A percentile compares a stretch with the other conserved stretches of the same genome.
These are phyloP conservation scores for Cinchona pubescens DNA, from an alignment of 257 asterid genomes.

Conservation along the genomic window DNA sequence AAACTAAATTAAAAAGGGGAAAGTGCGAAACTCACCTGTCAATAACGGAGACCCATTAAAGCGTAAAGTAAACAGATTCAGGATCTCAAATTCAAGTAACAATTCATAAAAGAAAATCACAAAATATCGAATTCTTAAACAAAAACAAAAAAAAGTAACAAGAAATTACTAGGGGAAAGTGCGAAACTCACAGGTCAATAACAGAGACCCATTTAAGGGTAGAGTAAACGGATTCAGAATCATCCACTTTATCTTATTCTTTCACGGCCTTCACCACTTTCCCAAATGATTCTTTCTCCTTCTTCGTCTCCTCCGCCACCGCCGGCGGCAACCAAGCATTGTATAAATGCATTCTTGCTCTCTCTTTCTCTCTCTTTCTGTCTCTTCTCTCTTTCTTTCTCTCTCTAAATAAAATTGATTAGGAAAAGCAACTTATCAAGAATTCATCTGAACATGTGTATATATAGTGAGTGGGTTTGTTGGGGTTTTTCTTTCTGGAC, in stretches of 20 bases:
- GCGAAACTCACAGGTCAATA: constrained; percentile 77
- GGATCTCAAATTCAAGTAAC: constrained; percentile 39
- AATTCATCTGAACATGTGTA: background rate
- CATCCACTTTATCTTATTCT: constrained; percentile 58
- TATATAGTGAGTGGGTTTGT: background rate
- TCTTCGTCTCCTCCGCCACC: constrained; percentile 79
- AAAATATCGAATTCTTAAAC: background rate
- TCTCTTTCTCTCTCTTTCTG: background rate
- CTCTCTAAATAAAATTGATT: no score
- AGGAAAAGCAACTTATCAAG: no score
- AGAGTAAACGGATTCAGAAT: constrained; percentile 88
- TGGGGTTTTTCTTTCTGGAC: constrained; percentile 52
- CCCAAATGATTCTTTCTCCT: constrained; percentile 82
- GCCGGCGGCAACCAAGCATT: constrained; percentile 99
- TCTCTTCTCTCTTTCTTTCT: no score
- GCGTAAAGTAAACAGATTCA: no score
- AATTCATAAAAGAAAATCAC: background rate
- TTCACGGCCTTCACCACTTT: constrained; percentile 65
- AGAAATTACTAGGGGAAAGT: constrained; percentile 2
- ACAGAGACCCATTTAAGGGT: constrained; percentile 88
- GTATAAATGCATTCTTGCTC: constrained; percentile 67
- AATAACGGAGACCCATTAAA: no score
- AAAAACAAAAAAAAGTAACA: background rate
- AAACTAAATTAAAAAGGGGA: no score
- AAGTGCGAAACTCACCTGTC: no score